phyloP scores from a whole-genome alignment of 78 protist genomes.

The Pelomyxa schiedti region DNA sequence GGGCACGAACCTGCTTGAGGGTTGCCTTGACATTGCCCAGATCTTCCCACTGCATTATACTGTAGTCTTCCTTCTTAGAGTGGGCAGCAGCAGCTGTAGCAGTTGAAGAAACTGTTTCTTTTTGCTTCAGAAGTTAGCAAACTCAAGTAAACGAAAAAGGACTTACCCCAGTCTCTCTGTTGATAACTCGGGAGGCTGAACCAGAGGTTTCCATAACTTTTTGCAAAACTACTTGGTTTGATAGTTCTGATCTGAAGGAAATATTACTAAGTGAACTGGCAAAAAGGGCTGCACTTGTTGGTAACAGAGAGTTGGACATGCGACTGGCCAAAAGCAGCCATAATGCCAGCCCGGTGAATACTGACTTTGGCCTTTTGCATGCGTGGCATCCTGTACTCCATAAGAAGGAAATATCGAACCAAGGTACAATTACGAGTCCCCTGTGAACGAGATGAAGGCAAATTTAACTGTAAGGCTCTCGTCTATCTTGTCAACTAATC shows the following conservation, averaged over 20 bases:
- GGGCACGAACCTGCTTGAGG: no score
- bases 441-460: not conserved
- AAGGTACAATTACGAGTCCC: not conserved
- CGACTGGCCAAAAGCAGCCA: not conserved
- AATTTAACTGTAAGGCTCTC: not conserved
- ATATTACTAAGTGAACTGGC: no score
- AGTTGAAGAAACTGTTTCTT: no score
- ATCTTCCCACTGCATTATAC: no score
- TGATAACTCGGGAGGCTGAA: not conserved
- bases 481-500: not conserved
- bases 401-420: not conserved
- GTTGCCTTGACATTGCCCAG: no score
- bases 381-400: not conserved
- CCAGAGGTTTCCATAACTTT: not conserved
- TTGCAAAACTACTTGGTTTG: not conserved
- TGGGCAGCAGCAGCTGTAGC: no score
- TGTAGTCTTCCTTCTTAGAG: no score
- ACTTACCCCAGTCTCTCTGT: no score
- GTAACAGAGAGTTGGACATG: not conserved
- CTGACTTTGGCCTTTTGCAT: not conserved
- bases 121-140: no score
- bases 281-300: not conserved
- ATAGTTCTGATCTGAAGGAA: no score
- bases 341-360: not conserved
- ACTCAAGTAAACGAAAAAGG: no score